Conservation (phyloP, 305 asterid species). For the Fraxinus paxiana region DNA sequence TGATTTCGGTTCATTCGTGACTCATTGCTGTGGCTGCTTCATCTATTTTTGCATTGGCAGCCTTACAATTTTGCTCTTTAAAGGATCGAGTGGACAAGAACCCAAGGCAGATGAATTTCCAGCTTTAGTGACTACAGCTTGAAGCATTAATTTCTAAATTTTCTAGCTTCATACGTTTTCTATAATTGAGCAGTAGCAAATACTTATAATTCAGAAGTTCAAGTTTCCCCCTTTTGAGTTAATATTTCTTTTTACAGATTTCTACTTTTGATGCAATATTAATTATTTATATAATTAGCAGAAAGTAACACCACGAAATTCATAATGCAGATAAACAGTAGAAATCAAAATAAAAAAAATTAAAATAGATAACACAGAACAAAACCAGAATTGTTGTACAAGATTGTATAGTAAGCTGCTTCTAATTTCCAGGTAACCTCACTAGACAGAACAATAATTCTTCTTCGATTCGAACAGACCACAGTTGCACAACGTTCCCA, state of each 20-base stretch:
- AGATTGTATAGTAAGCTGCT: neutral
- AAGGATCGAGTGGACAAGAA: conserved; percentile 45
- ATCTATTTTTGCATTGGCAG: conserved; percentile 66
- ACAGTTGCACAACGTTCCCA: neutral
- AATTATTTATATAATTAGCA: neutral
- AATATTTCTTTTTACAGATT: neutral
- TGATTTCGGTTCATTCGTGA: conserved; percentile 84
- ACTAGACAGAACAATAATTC: neutral
- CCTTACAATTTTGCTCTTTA: conserved; percentile 71
- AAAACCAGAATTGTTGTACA: neutral
- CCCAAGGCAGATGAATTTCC: conserved; percentile 26
- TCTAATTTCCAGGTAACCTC: neutral
- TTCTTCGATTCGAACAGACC: neutral
- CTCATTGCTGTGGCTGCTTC: conserved; percentile 76
- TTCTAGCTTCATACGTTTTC: neutral
- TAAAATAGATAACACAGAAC: neutral
- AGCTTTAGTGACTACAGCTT: conserved; percentile 27
- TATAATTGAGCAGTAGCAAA: neutral
- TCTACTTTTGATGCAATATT: neutral
- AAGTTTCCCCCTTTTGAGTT: neutral
- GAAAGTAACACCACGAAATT: neutral
- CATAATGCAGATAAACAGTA: neutral
- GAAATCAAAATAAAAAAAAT: neutral
- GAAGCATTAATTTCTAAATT: neutral
- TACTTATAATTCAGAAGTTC: neutral